phyloP scores from a whole-genome alignment of 2,329 filamentous ascomycete genomes.

The Corinectria fuckeliana region DNA sequence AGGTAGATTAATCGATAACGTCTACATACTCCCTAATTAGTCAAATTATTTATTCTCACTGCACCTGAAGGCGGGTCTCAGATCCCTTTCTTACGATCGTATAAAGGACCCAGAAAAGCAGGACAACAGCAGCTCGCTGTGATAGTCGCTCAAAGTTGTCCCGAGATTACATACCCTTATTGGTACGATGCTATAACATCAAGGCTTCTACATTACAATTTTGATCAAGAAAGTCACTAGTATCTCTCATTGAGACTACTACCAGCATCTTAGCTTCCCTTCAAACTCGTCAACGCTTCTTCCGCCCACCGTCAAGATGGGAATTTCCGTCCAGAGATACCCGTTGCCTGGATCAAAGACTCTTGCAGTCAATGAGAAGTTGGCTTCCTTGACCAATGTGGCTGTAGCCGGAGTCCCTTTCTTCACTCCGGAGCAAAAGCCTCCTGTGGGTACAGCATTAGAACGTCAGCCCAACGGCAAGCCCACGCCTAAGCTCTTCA shows the following conservation, averaged over 20 bases:
- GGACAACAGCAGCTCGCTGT: background rate
- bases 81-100: background rate
- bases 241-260: background rate
- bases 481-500: conserved; percentile 58
- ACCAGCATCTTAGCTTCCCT: background rate
- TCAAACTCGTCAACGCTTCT: background rate
- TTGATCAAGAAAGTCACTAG: background rate
- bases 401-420: conserved; percentile 45
- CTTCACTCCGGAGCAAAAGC: conserved; percentile 55
- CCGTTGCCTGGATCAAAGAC: background rate
- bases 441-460: conserved; percentile 51
- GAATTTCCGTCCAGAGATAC: background rate
- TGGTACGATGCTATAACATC: background rate
- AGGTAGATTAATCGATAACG: background rate
- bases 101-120: background rate
- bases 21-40: background rate
- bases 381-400: background rate
- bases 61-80: background rate
- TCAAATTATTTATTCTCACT: background rate
- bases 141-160: background rate
- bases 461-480: conserved; percentile 53
- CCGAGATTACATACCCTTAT: background rate
- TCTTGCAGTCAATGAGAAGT: background rate
- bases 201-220: background rate
- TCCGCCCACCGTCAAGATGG: background rate